phyloP scores from a whole-genome alignment of 2,329 filamentous ascomycete genomes.

The Didymosphaeria variabile region DNA sequence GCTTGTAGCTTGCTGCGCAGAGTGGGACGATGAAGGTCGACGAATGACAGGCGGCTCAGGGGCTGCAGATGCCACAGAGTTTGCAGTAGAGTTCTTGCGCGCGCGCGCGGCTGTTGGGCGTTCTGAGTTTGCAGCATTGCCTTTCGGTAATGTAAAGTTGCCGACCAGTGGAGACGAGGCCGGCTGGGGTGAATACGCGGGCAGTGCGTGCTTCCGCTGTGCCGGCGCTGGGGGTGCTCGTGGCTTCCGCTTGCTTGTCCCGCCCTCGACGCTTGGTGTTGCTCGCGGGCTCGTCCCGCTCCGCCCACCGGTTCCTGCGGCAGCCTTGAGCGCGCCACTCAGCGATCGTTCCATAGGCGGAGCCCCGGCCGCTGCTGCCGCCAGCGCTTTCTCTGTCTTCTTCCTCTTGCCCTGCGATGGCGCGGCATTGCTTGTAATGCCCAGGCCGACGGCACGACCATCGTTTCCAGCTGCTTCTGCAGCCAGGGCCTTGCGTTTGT shows the following conservation, averaged over 20 bases:
- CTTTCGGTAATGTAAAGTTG: slow-evolving; percentile 68
- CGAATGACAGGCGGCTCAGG: slow-evolving; percentile 53
- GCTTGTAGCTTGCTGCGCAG: slow-evolving; percentile 35
- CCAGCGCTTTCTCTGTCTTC: slow-evolving; percentile 74
- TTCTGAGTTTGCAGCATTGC: slow-evolving; percentile 53
- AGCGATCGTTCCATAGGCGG: slow-evolving; percentile 72
- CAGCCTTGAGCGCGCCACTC: slow-evolving; percentile 65
- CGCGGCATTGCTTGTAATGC: slow-evolving; percentile 66
- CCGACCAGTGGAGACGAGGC: slow-evolving; percentile 79
- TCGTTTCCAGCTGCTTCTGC: slow-evolving; percentile 56
- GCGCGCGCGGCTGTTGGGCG: slow-evolving; percentile 75
- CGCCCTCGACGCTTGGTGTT: slow-evolving; percentile 70
- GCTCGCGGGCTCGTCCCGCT: slow-evolving; percentile 69
- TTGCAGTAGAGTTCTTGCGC: slow-evolving; percentile 72
- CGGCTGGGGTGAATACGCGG: slow-evolving; percentile 72
- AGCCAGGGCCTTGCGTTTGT: slow-evolving; percentile 66
- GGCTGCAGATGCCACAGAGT: slow-evolving; percentile 57
- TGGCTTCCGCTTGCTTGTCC: slow-evolving; percentile 71
- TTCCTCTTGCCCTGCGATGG: slow-evolving; percentile 74
- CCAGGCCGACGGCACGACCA: slow-evolving; percentile 65
- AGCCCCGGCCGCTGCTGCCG: slow-evolving; percentile 44
- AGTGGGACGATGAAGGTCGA: slow-evolving; percentile 50
- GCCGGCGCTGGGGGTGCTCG: slow-evolving; percentile 72
- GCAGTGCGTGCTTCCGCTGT: slow-evolving; percentile 74
- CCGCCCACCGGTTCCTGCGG: slow-evolving; percentile 44